Evolutionary conservation across 2,329 filamentous ascomycete genomes (phyloP), one percentile per base, ranked within the genome.

Genomic region (Aspergillus brunneoviolaceus): DNA sequence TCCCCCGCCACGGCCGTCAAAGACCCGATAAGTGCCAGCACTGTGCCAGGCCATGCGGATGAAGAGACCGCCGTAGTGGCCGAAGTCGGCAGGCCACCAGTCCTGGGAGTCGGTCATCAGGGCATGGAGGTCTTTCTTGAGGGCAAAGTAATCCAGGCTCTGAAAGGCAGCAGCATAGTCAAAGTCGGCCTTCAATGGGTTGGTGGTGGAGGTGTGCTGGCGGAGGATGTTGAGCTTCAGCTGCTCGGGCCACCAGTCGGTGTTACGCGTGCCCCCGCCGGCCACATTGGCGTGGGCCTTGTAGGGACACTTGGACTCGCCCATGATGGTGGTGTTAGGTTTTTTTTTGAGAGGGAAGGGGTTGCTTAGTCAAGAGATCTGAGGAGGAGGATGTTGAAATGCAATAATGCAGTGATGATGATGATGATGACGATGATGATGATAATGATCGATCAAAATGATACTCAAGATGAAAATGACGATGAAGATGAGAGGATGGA

Each of bases 31-130:
- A 54, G 89, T 93, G 62, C 90, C 90, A 27, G 90, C 85, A 66
- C 87, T 87, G 81, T 92, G 90, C 90, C 90, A 93, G 61, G 89
- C 87, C 87, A 92, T 87, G 60, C 90, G 88, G 72, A 93, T 83
- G 75, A 93, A 92, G 29, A 92, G 83, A 75, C 89, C 89, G 65
- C 89, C 89, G 68, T 92, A 93, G 81, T 92, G 88, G 58, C 89
- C 89, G 70, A 89, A 91, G 73, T 93, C 90, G 33, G 90, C 90
- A 0, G 90, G 90, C 90, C 90, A 93, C 85, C 85, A 92, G 47
- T 90, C 87, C 77, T 92, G 87, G 2, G 89, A 92, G 73, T 91
- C 86, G 55, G 89, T 92, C 87, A 92, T 89, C 69, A 92, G 72
- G 19, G 79, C 81, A n/a, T 79, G 69, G 6, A 93, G 77, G 72